Conservation (phyloP, 352 stramenopile species). For the Aphanomyces euteiches region DNA sequence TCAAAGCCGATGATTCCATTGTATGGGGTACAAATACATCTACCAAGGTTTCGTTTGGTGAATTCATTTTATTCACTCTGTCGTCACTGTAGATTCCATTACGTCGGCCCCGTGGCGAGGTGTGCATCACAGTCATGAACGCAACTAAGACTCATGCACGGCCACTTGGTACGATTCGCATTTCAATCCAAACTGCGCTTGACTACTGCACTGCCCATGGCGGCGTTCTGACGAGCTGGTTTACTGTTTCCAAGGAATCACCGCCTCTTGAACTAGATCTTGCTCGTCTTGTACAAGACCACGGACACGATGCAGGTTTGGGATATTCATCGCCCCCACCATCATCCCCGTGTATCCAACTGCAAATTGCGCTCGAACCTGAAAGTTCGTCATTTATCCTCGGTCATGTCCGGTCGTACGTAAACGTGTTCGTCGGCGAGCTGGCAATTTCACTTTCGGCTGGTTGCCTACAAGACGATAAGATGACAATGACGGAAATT, state of each 20-base stretch:
- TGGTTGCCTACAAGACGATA: not conserved
- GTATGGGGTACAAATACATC: conserved; percentile 2
- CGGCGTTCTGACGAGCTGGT: conserved; percentile 7
- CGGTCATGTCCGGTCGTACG: conserved; percentile 7
- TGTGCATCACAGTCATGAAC: conserved; percentile 5
- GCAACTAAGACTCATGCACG: not conserved
- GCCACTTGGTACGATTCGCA: not conserved
- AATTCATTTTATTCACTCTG: not conserved
- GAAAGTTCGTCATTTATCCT: conserved; percentile 18
- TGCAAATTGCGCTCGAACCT: conserved; percentile 13
- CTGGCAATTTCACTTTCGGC: conserved; percentile 23
- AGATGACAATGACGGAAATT: conserved; percentile 17
- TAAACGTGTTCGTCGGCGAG: conserved; percentile 18
- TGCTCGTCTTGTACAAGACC: not conserved
- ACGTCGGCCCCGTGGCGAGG: conserved; percentile 3
- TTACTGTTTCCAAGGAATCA: conserved; percentile 13
- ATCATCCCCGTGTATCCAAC: conserved; percentile 1
- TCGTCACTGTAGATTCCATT: conserved; percentile 22
- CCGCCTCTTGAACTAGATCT: conserved; percentile 18
- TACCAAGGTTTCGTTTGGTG: conserved; percentile 6
- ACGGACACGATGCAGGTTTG: not conserved
- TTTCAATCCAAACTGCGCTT: conserved; percentile 15
- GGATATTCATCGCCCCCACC: conserved; percentile 18
- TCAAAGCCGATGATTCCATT: conserved; percentile 10
- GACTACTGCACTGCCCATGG: conserved; percentile 16